These are phyloP conservation scores for Penstemon barbatus DNA, from an alignment of 257 asterid genomes.

Conservation along the genomic window DNA sequence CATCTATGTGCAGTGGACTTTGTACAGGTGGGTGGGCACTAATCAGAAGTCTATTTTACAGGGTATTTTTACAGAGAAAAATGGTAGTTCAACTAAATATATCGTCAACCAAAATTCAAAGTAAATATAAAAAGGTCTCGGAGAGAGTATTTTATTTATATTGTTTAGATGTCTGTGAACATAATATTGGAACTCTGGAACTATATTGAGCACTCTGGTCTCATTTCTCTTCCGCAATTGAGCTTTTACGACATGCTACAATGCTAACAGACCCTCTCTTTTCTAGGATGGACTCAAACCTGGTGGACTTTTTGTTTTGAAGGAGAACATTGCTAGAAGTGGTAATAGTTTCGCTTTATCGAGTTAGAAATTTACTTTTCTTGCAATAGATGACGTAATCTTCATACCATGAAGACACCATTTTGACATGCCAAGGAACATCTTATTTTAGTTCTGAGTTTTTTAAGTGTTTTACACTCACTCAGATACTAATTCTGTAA, in stretches of 20 bases:
- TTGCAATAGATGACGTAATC: not conserved
- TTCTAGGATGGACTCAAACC: slow-evolving; percentile 80
- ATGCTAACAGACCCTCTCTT: slow-evolving; percentile 18
- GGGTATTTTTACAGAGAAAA: not conserved
- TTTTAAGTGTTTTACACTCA: not conserved
- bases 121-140: not conserved
- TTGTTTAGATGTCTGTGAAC: not conserved
- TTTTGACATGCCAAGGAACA: not conserved
- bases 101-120: not conserved
- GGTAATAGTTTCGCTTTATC: slow-evolving; percentile 46
- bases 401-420: not conserved
- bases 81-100: not conserved
- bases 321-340: slow-evolving; percentile 83
- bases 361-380: not conserved
- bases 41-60: not conserved
- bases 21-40: not conserved
- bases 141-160: not conserved
- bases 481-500: slow-evolving; percentile 4
- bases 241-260: not conserved
- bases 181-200: not conserved
- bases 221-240: not conserved
- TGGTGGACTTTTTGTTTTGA: slow-evolving; percentile 80
- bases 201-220: not conserved
- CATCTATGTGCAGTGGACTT: not conserved
- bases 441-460: not conserved